Conservation (phyloP, 805 yeast genomes). For the Wickerhamiella parazyma region DNA sequence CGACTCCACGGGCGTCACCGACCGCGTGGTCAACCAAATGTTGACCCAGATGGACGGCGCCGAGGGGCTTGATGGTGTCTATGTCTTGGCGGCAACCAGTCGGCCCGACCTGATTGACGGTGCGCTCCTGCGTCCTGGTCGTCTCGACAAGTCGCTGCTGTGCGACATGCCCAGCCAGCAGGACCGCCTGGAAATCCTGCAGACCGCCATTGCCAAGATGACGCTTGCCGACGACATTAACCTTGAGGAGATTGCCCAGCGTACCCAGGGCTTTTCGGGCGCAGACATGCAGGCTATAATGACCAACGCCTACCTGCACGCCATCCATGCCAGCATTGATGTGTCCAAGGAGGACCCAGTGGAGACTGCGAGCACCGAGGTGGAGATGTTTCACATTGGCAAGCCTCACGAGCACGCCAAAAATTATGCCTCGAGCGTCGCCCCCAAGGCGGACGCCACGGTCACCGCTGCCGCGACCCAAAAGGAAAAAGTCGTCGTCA, state of each 20-base stretch:
- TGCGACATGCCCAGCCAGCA: conserved; percentile 71
- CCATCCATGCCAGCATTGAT: conserved; percentile 44
- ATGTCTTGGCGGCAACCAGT: conserved; percentile 90
- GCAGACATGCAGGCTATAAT: conserved; percentile 91
- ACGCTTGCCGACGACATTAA: conserved; percentile 38
- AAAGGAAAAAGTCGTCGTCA: conserved; percentile 32
- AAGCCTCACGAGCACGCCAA: conserved; percentile 10
- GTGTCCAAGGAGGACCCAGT: conserved; percentile 7
- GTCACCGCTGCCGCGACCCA: conserved; percentile 3
- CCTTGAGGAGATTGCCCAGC: conserved; percentile 39
- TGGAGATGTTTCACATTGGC: conserved; percentile 13
- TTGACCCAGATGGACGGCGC: conserved; percentile 99
- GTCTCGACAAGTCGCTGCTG: conserved; percentile 81
- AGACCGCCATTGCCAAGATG: conserved; percentile 44
- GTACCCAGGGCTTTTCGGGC: conserved; percentile 72
- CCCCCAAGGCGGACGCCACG: not conserved
- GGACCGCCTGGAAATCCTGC: conserved; percentile 63
- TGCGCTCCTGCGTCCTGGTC: conserved; percentile 88
- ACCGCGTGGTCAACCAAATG: conserved; percentile 92
- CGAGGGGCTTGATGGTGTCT: conserved; percentile 92
- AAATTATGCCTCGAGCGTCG: conserved; percentile 7
- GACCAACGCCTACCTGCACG: conserved; percentile 80
- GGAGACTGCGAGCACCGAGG: not conserved
- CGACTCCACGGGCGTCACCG: conserved; percentile 95
- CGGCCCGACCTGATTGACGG: conserved; percentile 94